Evolutionary conservation across 169 alveolate species (phyloP), one percentile per base, ranked within the genome.

Genomic region (Babesia gibsoni): DNA sequence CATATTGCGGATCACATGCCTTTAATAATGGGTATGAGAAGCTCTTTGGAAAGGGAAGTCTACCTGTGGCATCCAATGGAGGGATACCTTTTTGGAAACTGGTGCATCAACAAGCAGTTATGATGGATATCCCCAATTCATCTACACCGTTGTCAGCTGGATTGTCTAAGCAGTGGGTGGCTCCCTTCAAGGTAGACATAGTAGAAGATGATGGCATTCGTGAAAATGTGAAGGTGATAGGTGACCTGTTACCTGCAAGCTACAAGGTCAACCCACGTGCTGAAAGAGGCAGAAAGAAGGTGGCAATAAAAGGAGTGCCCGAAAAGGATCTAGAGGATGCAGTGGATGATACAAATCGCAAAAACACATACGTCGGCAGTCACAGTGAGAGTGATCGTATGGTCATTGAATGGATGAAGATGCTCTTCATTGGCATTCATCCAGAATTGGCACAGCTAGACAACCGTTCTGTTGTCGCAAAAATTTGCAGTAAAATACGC

Each of bases 381-480:
- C 59, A 67, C 53, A 63, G 81, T 29, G 83, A 79, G 2, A 66
- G 83, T 30, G 88, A 79, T 48, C 64, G 83, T 9, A 2, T 30
- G 41, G 53, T 79, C 35, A 58, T 79, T 1, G 88, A 79, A 50
- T 79, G 88, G 88, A 79, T 79, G 88, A 67, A 69, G 66, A 59
- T 56, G 72, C 36, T 68, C 16, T 68, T 35, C 46, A 69, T 69
- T 43, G 73, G 88, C n/a, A 37, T 79, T 36, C 88, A 79, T 41
- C 88, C 88, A 23, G 88, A 79, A 18, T 33, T 68, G 53, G 58
- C 83, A 33, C 88, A 79, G 39, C 72, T 79, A 39, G 95, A 91
- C 52, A 91, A 91, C 73, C 67, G 95, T 14, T 86, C 91, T 14
- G 68, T 91, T 27, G 95, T 91, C 18, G 95, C 95, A 6, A 90